Base-by-base conservation (phyloP, 2,329 filamentous ascomycete genomes). In the Colletotrichum costaricense region DNA sequence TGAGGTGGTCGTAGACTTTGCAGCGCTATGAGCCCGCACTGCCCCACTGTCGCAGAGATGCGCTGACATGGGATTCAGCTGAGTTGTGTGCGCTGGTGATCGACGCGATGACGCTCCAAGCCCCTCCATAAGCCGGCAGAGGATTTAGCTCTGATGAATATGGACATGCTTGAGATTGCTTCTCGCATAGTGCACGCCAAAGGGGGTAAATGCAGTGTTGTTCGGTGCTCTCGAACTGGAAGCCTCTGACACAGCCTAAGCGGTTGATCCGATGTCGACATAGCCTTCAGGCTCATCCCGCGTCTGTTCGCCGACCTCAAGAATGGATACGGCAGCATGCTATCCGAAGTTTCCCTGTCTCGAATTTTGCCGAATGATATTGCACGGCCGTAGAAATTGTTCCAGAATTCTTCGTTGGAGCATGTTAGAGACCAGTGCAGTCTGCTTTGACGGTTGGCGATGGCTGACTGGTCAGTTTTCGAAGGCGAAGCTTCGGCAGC, bases 191-290 rank as follows among this genome's bases (percentile, higher is more conserved):
- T 16, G 14, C 14, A 16, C 38, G 16, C 14, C 38, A 42, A 8
- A 42, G 42, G 22, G 46, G 38, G 56, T 22, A 38, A 4, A 33
- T 57, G 26, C 14, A 8, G 33, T 16, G 46, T 33, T 9, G 12
- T 22, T 19, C 22, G 30, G 35, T 38, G n/a, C 16, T 38, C 16
- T 14, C 9, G 30, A 28, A n/a, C 11, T 26, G 4, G 63, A 52
- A 26, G 67, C 22, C 8, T 33, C n/a, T 57, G 46, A 46, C 46
- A 58, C 56, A 26, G 64, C 16, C 63, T 57, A 16, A 30, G 56
- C 56, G 68, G 28, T 56, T 62, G 49, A 33, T 56, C 56, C 63
- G 33, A 60, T 56, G 16, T 67, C 46, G 38, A 55, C 63, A 67
- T 30, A 67, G 30, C 33, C 56, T 12, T 22, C 4, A 24, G 46